Base-by-base conservation (phyloP, 1,284 basidiomycete species). In the Grifola frondosa region DNA sequence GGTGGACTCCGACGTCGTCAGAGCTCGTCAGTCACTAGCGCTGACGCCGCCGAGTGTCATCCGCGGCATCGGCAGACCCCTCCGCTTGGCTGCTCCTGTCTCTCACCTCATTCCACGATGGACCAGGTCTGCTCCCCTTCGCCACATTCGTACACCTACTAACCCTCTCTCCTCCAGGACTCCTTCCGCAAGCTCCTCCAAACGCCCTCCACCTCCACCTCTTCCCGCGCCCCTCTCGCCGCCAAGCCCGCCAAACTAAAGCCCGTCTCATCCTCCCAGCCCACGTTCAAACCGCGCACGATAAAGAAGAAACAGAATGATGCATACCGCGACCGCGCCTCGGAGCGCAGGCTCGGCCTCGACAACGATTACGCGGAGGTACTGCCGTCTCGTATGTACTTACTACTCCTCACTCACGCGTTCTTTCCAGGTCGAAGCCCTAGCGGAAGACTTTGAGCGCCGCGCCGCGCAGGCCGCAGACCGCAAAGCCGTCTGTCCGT, bases 401-500 rank as follows among this genome's bases (percentile, higher is more conserved):
- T 22, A 16, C 30, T 19, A 12, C 43, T 42, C 6, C 3, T 35
- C 37, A 33, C 26, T 37, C 9, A 31, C 30, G 29, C 26, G 20
- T 37, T 16, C 20, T 32, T 30, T 23, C 34, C 58, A 92, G 80
- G 81, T 90, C 21, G 90, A 92, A 64, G 80, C 86, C 13, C 68
- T 94, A 3, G 68, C 91, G 1, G 81, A 87, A 44, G 88, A 91
- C 42, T 92, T 94, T 53, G 83, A 93, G 63, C 75, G 74, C 47
- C 75, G 77, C 29, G 76, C 71, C 56, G 74, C 74, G 17, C 65
- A 76, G 13, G 56, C 65, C 20, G 75, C 78, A 36, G 80, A 85
- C 58, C 80, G 72, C 49, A 69, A 75, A 31, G 72, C 70, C 26
- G 88, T 85, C 49, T 53, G 78, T 65, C 40, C 15, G 4, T 24